phyloP scores from a whole-genome alignment of 116 monocot genomes.

The Phalaenopsis hybrid region DNA sequence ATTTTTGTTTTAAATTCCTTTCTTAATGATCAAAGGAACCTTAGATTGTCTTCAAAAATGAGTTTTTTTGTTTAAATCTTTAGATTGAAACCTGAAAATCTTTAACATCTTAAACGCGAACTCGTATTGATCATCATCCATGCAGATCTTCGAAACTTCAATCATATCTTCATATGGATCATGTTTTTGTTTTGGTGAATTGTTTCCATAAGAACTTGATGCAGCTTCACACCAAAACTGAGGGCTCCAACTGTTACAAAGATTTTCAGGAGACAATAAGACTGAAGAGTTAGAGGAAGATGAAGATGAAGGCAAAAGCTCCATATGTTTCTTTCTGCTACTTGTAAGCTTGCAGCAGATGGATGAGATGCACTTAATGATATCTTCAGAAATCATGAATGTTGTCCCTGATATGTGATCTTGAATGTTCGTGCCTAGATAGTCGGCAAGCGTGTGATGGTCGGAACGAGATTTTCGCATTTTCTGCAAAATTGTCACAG shows the following conservation, averaged over 20 bases:
- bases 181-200: neutral
- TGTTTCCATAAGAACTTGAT: slow-evolving; percentile 1
- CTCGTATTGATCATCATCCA: too few relatives aligned
- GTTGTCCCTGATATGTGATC: slow-evolving; percentile 50
- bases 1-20: too few relatives aligned
- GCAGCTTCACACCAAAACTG: neutral
- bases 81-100: too few relatives aligned
- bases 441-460: slow-evolving; percentile 56
- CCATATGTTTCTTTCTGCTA: slow-evolving; percentile 13
- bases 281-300: slow-evolving; percentile 66
- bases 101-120: too few relatives aligned
- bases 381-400: slow-evolving; percentile 76
- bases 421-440: slow-evolving; percentile 48
- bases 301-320: slow-evolving; percentile 34
- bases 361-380: slow-evolving; percentile 69
- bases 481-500: slow-evolving; percentile 25
- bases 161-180: too few relatives aligned
- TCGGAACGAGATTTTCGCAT: slow-evolving; percentile 13
- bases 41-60: too few relatives aligned
- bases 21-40: too few relatives aligned
- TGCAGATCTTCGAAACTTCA: too few relatives aligned
- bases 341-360: slow-evolving; percentile 64
- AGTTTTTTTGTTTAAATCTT: too few relatives aligned
- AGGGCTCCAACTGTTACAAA: too few relatives aligned
- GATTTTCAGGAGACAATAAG: slow-evolving; percentile 3